phyloP scores from a whole-genome alignment of 441 rosid species.

The Euphorbia celastroides region DNA sequence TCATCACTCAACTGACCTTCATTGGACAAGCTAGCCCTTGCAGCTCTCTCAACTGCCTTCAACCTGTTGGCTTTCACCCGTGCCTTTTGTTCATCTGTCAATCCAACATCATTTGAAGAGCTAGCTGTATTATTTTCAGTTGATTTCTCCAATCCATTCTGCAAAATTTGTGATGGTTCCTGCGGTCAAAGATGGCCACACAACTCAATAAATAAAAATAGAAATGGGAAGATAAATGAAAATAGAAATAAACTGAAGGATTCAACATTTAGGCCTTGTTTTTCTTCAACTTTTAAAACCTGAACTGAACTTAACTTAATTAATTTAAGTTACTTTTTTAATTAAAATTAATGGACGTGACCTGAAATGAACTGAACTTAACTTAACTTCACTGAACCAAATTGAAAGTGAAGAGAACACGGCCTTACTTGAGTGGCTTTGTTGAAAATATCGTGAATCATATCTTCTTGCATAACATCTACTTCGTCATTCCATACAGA shows the following conservation, averaged over 20 bases:
- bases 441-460: slow-evolving; percentile 39
- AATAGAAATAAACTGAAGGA: slow-evolving; percentile 7
- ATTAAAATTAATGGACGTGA: too few species aligned
- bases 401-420: too few species aligned
- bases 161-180: slow-evolving; percentile 24
- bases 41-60: slow-evolving; percentile 74
- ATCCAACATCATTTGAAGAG: slow-evolving; percentile 23
- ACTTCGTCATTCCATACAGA: slow-evolving; percentile 21
- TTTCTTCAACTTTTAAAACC: too few species aligned
- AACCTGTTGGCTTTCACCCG: slow-evolving; percentile 77
- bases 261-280: too few species aligned
- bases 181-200: slow-evolving; percentile 17
- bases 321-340: too few species aligned
- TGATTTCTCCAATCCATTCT: slow-evolving; percentile 1
- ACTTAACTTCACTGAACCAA: too few species aligned
- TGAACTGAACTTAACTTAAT: too few species aligned
- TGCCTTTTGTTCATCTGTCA: slow-evolving; percentile 66
- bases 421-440: slow-evolving; percentile 36
- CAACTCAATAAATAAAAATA: not conserved
- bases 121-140: slow-evolving; percentile 21
- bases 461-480: slow-evolving; percentile 29
- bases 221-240: not conserved
- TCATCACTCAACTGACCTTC: slow-evolving; percentile 53
- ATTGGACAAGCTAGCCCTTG: slow-evolving; percentile 26
- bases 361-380: too few species aligned